Evolutionary conservation across 2,329 filamentous ascomycete genomes (phyloP).

Genomic region (Alternaria sp.): DNA sequence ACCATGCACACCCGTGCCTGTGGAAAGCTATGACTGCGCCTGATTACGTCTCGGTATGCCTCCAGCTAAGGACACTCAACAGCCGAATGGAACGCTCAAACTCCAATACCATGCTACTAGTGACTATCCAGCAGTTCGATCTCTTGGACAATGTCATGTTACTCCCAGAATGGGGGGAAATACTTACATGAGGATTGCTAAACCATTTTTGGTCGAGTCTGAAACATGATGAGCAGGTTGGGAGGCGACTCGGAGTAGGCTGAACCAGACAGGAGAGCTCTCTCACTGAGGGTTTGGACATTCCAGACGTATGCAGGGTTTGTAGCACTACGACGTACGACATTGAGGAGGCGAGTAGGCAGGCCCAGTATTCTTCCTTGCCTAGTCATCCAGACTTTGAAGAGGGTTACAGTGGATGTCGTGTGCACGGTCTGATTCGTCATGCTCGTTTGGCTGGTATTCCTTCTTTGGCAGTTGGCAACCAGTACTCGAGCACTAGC

Average conservation of each 20-base stretch:
- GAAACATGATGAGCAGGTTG: neutral
- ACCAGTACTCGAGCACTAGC: neutral
- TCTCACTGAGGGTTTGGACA: too few relatives aligned
- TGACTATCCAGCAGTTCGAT: too few relatives aligned
- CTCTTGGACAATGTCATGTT: too few relatives aligned
- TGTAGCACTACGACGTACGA: neutral
- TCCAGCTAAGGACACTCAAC: too few relatives aligned
- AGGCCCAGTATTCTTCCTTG: neutral
- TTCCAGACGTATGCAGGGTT: neutral
- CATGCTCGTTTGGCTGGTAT: neutral
- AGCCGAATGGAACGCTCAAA: too few relatives aligned
- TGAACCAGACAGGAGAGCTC: neutral
- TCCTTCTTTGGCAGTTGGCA: neutral
- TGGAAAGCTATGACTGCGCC: too few relatives aligned
- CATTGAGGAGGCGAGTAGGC: neutral
- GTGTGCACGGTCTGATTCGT: neutral
- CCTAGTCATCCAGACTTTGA: neutral
- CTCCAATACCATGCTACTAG: too few relatives aligned
- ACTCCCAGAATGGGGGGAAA: too few relatives aligned
- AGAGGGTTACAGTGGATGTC: too few relatives aligned
- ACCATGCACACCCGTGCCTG: too few relatives aligned
- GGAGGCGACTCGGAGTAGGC: neutral
- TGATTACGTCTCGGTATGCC: too few relatives aligned
- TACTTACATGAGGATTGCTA: too few relatives aligned
- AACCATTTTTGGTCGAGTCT: neutral